Evolutionary conservation across 805 yeast genomes (phyloP).

Genomic region (Sugiyamaella smithiae): DNA sequence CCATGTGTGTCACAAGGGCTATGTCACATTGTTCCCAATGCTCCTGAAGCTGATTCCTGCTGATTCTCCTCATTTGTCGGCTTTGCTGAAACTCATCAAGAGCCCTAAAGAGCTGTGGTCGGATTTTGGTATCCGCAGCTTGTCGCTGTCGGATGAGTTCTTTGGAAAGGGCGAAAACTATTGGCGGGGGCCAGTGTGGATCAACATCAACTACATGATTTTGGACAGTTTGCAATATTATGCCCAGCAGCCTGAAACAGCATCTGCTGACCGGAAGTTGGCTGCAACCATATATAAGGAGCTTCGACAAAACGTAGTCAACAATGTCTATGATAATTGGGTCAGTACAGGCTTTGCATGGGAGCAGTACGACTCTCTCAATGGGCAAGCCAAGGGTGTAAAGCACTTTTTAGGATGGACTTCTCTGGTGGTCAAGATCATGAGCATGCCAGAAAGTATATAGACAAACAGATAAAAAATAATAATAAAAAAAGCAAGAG

Average conservation of each 20-base stretch:
- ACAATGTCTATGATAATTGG: constrained; percentile 70
- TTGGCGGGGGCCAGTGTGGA: constrained; percentile 96
- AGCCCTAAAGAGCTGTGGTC: constrained; percentile 78
- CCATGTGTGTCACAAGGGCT: constrained; percentile 85
- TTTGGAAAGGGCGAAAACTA: constrained; percentile 85
- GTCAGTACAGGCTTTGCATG: constrained; percentile 73
- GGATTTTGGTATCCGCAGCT: constrained; percentile 73
- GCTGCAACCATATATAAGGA: constrained; percentile 52
- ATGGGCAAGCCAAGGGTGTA: constrained; percentile 77
- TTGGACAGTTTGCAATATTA: constrained; percentile 69
- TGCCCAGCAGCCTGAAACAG: constrained; percentile 32
- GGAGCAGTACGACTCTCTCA: constrained; percentile 82
- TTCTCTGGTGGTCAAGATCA: constrained; percentile 70
- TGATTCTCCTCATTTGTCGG: constrained; percentile 46
- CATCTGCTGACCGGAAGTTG: constrained; percentile 35
- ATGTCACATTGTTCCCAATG: constrained; percentile 83
- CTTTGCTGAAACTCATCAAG: constrained; percentile 54
- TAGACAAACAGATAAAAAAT: too few relatives aligned
- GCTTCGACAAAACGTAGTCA: constrained; percentile 64
- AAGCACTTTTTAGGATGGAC: constrained; percentile 96
- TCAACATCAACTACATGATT: constrained; percentile 81
- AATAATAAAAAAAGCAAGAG: background rate
- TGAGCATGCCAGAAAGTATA: constrained; percentile 67
- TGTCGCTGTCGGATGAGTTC: constrained; percentile 61
- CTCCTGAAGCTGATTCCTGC: constrained; percentile 56